Evolutionary conservation across 1,139 yeast genomes (phyloP), one percentile per base, ranked within the genome.

Genomic region (Scheffersomyces insectosa): DNA sequence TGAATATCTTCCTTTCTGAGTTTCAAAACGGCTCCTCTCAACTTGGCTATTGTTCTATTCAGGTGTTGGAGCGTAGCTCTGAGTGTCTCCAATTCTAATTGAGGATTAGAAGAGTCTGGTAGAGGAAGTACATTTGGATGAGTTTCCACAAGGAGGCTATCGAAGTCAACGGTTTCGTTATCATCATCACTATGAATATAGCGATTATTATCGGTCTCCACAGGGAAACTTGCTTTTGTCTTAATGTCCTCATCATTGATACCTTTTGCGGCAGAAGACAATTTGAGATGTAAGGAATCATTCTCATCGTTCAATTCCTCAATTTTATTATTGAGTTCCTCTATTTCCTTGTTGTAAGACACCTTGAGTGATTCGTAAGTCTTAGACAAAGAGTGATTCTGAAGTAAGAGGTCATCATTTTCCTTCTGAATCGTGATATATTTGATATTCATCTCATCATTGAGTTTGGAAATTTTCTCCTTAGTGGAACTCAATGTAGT

Each of bases 41-140:
- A 69, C 52, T 77, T 80, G 10, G 79, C 66, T 43, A 83, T 80
- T 0, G 81, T 77, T 47, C 77, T 73, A 54, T 84, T 83, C 4
- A 93, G 86, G 60, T 80, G 88, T 25, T 73, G 73, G 52, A 88
- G 70, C 11, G 88, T 83, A 0, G 88, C 78, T 50, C 78, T 74
- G 51, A 86, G 68, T 0, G 91, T 83, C 55, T 88, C 91, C 5
- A 79, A 68, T 58, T 87, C 91, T 38, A 85, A 66, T 12, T 75
- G 80, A 2, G 77, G 67, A 49, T 79, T 73, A 38, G 75, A 70
- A 1, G 79, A 70, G 28, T 83, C 79, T 1, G 75, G 39, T 14
- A 49, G 50, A 0, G 72, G 62, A 11, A 65, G 42, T 33, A 60
- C 65, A 28, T 50, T 58, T 9, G 67, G 62, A 27, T 59, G 54